Evolutionary conservation across 2,329 filamentous ascomycete genomes (phyloP).

Genomic region (Penicillium paneum): DNA sequence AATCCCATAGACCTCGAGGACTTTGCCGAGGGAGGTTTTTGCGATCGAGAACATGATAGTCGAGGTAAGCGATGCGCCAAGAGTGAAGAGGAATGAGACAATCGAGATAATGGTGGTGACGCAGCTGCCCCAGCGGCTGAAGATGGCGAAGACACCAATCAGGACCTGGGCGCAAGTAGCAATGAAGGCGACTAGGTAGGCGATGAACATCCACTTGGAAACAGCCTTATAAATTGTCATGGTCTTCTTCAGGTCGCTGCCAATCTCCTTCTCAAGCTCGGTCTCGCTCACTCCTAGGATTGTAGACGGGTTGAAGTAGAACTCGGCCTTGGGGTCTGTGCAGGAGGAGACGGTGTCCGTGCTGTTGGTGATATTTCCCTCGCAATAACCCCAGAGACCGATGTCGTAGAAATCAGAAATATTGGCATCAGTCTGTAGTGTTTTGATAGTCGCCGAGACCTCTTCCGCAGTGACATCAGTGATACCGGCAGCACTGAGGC

Average conservation of each 20-base stretch:
- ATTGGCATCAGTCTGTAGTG: conserved; percentile 48
- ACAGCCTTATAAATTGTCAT: conserved; percentile 71
- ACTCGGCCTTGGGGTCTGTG: conserved; percentile 68
- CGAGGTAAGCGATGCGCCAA: conserved; percentile 67
- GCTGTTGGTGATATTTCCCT: conserved; percentile 54
- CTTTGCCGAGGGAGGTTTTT: conserved; percentile 63
- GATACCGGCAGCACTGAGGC: conserved; percentile 36
- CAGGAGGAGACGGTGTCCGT: conserved; percentile 58
- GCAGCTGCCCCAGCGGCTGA: conserved; percentile 76
- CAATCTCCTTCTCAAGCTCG: conserved; percentile 61
- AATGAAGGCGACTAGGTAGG: conserved; percentile 71
- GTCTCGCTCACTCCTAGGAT: conserved; percentile 59
- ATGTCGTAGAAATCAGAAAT: conserved; percentile 77
- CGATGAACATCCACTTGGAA: conserved; percentile 77
- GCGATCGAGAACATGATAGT: conserved; percentile 72
- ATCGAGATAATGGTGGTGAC: conserved; percentile 73
- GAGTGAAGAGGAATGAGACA: conserved; percentile 54
- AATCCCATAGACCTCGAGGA: conserved; percentile 70
- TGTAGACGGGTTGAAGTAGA: conserved; percentile 70
- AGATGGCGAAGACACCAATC: conserved; percentile 77
- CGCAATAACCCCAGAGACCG: conserved; percentile 84
- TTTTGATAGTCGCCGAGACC: conserved; percentile 36
- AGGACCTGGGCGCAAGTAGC: conserved; percentile 69
- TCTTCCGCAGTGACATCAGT: conserved; percentile 36
- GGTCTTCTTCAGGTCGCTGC: conserved; percentile 62